Conservation (phyloP, 805 yeast genomes). For the Sungouiozyma intestinalis region DNA sequence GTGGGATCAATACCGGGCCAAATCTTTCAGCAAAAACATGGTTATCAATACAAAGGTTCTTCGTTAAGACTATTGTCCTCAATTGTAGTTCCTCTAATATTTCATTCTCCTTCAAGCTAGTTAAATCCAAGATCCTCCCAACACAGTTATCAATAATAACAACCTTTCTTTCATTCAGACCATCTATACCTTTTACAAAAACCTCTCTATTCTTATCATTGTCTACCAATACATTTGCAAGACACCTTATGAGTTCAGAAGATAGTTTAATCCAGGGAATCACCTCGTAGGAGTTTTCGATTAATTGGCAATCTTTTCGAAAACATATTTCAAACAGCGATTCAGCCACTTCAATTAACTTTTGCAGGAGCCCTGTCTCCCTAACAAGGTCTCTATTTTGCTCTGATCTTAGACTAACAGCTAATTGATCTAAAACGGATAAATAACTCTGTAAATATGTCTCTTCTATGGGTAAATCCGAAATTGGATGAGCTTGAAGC, state of each 20-base stretch:
- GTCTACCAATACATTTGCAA: slow-evolving; percentile 26
- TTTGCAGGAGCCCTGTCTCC: slow-evolving; percentile 18
- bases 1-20: slow-evolving; percentile 9
- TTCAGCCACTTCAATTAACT: slow-evolving; percentile 12
- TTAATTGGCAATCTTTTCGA: slow-evolving; percentile 1
- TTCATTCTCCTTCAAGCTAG: slow-evolving; percentile 4
- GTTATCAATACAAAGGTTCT: slow-evolving; percentile 22
- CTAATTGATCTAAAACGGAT: slow-evolving; percentile 22
- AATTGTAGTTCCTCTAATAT: slow-evolving; percentile 14
- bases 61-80: slow-evolving; percentile 20
- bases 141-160: slow-evolving; percentile 12
- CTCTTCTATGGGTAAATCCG: slow-evolving; percentile 13
- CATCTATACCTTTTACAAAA: slow-evolving; percentile 5
- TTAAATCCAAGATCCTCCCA: slow-evolving; percentile 11
- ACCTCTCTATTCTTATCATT: slow-evolving; percentile 21
- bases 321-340: slow-evolving; percentile 10
- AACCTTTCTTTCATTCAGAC: slow-evolving; percentile 4
- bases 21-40: slow-evolving; percentile 10
- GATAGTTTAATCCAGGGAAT: slow-evolving; percentile 13
- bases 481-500: slow-evolving; percentile 10
- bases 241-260: slow-evolving; percentile 25
- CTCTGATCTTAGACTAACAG: slow-evolving; percentile 22
- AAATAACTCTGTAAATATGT: slow-evolving; percentile 13
- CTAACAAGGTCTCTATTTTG: slow-evolving; percentile 23
- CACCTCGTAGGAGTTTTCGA: not conserved